Conservation (phyloP, 2,329 filamentous ascomycete genomes). For the Exophiala mesophila region DNA sequence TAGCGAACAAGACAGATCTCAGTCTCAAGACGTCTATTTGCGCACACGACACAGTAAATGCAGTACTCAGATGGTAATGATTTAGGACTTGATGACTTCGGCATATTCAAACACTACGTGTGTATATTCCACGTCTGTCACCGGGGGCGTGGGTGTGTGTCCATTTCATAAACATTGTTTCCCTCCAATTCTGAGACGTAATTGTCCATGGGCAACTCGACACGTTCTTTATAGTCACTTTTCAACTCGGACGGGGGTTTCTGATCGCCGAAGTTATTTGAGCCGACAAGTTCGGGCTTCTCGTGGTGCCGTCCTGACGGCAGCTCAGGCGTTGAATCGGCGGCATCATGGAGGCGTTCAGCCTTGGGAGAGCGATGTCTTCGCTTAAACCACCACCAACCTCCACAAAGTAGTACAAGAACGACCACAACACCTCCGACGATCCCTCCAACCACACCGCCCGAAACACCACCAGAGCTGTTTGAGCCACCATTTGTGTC, state of each 20-base stretch:
- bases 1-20: too few relatives aligned
- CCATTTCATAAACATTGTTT: background rate
- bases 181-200: constrained; percentile 1
- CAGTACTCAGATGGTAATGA: too few relatives aligned
- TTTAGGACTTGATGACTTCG: too few relatives aligned
- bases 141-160: too few relatives aligned
- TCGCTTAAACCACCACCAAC: background rate
- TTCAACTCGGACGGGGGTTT: background rate
- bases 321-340: background rate
- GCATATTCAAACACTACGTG: too few relatives aligned
- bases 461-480: background rate
- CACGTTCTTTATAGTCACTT: background rate
- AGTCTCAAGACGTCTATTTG: too few relatives aligned
- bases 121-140: too few relatives aligned
- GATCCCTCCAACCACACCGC: background rate
- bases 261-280: background rate
- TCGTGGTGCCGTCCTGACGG: background rate
- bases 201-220: background rate
- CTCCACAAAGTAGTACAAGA: background rate
- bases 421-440: background rate
- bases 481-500: background rate
- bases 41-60: too few relatives aligned
- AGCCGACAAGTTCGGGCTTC: constrained; percentile 1
- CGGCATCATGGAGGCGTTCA: background rate
- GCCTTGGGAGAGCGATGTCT: background rate